Evolutionary conservation across 225 moss, liverwort and hornwort species (phyloP).

Genomic region (Neckera pumila): DNA sequence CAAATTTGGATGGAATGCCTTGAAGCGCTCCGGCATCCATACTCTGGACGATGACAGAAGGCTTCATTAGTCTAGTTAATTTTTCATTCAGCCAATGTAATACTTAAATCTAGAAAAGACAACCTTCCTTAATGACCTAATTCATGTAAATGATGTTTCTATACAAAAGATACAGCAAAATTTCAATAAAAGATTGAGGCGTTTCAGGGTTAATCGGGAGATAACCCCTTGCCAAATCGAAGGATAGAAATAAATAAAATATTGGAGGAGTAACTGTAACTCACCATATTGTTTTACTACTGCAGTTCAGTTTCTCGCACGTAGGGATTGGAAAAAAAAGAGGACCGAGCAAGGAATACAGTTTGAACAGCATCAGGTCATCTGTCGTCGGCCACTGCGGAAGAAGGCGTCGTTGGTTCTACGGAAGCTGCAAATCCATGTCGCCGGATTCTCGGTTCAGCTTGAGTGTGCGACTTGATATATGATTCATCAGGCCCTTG

Average conservation of each 20-base stretch:
- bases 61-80: too few species aligned
- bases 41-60: too few species aligned
- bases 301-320: not conserved
- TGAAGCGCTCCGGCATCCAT: too few species aligned
- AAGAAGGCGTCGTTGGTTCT: not conserved
- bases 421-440: not conserved
- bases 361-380: not conserved
- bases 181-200: too few species aligned
- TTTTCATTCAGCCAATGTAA: too few species aligned
- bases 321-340: not conserved
- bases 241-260: not conserved
- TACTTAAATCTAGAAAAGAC: too few species aligned
- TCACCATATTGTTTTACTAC: not conserved
- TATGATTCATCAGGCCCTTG: not conserved
- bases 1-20: accelerated
- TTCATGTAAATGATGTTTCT: too few species aligned
- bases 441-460: not conserved
- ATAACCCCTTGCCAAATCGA: too few species aligned
- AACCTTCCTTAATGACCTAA: too few species aligned
- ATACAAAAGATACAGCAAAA: too few species aligned
- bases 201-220: too few species aligned
- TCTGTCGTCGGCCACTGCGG: not conserved
- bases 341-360: not conserved
- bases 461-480: not conserved
- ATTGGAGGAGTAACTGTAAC: not conserved